Base-by-base conservation (phyloP, 345 rosid genomes). In the Salix viminalis region DNA sequence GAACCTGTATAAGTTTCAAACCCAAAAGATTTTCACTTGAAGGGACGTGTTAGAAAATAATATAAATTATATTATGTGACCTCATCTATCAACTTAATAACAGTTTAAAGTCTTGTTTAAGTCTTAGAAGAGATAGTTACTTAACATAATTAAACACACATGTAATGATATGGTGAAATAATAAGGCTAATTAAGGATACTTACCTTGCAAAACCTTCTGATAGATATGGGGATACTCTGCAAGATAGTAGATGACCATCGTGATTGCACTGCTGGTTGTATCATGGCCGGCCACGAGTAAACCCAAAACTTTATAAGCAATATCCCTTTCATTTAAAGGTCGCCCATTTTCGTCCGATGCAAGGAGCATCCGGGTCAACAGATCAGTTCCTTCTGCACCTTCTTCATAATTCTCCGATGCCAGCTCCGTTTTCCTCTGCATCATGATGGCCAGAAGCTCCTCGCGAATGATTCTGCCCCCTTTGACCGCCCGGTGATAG, bases 231-330 rank as follows among this genome's bases (percentile, higher is more conserved):
- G 75, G 74, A 70, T 69, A 12, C 16, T 62, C 64, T 0, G 62
- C 74, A 60, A 77, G 74, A 32, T 26, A 61, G 32, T 61, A 42
- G 2, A 70, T 7, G 10, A 26, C 4, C 48, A 34, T 61, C 0
- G 75, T 21, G 11, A 61, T 7, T 3, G 75, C 10, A 61, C 32
- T 62, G 30, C 75, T 77, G 21, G n/a, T 9, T 6, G 79, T 62
- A 14, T 77, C 74, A 46, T 69, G 41, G 23, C 39, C 60, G 8
- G 12, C 79, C n/a, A 70, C 5, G 1, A 77, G 79, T 7, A 71
- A 54, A 28, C 24, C 41, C 19, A 71, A 1, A 10, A 71, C 18
- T 23, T 30, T 54, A 5, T 26, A 7, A 16, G 41, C 65, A 26
- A 71, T 71, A 13, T 54, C 26, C 44, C 7, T 34, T 16, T 71